Base-by-base conservation (phyloP, 768 basidiomycete species). In the Boletus sp. region DNA sequence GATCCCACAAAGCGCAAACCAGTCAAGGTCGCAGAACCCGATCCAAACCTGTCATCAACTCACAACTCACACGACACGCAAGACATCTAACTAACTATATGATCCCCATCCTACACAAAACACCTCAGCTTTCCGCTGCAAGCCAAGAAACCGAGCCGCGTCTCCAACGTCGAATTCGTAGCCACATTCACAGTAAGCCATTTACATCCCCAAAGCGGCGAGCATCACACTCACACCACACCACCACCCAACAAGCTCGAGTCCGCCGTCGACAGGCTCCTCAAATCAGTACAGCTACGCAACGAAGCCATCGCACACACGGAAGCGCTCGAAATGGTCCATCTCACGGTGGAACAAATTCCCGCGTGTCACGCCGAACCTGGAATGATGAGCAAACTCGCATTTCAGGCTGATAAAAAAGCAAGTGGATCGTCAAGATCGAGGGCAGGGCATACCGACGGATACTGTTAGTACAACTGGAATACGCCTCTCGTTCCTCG, bases 391-490 rank as follows among this genome's bases (percentile, higher is more conserved):
- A 87, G 96, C 18, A 95, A 97, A 64, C 80, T 98, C 40, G 88
- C 94, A 78, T 97, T 96, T 75, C 86, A 95, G 5, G 93, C 93
- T 0, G 96, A 98, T 64, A 77, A 83, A 36, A 94, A 96, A 70
- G 91, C 94, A 90, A 90, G 67, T 84, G 95, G 17, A 79, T 96
- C 17, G 84, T 88, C 20, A 98, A 95, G 76, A 99, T 99, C 75
- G 98, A 98, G 78, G 92, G 89, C 71, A 96, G 94, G 75, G 85
- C 92, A 2, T 98, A 94, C 69, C 80, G 94, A 30, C 87, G 89
- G 61, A 78, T 98, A 47, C 86, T 24, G 3, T 2, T 24, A 24
- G 24, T 24, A 24, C 24, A 24, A 3, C 24, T 24, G 24, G 24
- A 24, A 24, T 24, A 24, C 24, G 24, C 24, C 24, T 24, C 24